Evolutionary conservation across 495 filamentous ascomycete species (phyloP).

Genomic region (Tetracladium setigerum): DNA sequence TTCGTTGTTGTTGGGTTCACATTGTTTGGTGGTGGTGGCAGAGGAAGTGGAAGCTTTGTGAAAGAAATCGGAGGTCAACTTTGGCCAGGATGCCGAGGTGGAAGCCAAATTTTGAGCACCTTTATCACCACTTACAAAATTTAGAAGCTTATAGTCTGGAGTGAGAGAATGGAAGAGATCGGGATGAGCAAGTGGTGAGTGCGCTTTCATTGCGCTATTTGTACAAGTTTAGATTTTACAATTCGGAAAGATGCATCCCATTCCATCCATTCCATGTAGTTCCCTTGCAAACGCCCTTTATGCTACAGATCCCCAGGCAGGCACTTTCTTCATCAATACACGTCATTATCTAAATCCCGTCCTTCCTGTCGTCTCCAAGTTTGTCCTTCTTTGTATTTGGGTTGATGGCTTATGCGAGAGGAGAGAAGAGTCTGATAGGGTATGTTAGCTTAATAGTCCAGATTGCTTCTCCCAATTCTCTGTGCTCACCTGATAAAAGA

Average conservation of each 20-base stretch:
- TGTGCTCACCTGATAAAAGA: constrained; percentile 76
- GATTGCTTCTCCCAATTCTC: too few relatives aligned
- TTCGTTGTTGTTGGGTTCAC: constrained; percentile 6
- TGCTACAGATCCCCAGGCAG: constrained; percentile 5
- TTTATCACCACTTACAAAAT: too few relatives aligned
- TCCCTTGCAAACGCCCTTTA: constrained; percentile 7
- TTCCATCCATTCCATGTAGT: neutral
- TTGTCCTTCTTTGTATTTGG: too few relatives aligned
- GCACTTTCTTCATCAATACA: neutral
- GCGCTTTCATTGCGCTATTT: neutral
- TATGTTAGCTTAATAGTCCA: constrained; percentile 3
- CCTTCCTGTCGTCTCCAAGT: neutral
- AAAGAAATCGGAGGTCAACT: too few relatives aligned
- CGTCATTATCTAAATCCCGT: too few relatives aligned
- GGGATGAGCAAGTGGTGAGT: constrained; percentile 2
- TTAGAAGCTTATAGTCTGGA: too few relatives aligned
- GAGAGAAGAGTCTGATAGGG: constrained; percentile 58
- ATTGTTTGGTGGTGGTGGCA: too few relatives aligned
- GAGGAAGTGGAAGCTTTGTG: too few relatives aligned
- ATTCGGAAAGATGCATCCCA: constrained; percentile 1
- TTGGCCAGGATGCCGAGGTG: constrained; percentile 2
- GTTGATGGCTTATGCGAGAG: constrained; percentile 44
- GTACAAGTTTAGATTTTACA: neutral
- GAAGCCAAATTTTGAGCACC: neutral
- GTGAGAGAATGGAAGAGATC: too few relatives aligned